These are phyloP conservation scores for Cyberlindnera maritima DNA, from an alignment of 805 yeast species.

Conservation along the genomic window DNA sequence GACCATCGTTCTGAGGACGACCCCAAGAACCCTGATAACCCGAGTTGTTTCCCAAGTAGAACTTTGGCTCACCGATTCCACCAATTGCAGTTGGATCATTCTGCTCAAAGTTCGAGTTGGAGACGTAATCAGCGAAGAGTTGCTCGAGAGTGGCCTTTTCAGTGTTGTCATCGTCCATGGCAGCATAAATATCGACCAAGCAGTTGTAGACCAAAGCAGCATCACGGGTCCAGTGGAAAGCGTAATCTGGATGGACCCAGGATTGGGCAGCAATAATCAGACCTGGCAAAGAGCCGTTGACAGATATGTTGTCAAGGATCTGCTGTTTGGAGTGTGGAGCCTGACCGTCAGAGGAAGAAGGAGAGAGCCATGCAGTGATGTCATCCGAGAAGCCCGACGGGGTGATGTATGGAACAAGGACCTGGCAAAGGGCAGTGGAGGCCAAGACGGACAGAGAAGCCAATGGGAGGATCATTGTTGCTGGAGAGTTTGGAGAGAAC, in stretches of 20 bases:
- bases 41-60: constrained; percentile 2
- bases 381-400: constrained; percentile 2
- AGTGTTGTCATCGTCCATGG: not conserved
- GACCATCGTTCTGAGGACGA: constrained; percentile 8
- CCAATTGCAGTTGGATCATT: constrained; percentile 3
- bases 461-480: not conserved
- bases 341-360: not conserved
- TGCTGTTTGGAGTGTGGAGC: constrained; percentile 1
- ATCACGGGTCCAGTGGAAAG: constrained; percentile 7
- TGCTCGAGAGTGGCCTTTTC: not conserved
- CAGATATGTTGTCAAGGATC: constrained; percentile 6
- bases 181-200: not conserved
- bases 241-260: constrained; percentile 1
- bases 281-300: constrained; percentile 3
- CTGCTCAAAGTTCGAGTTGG: not conserved
- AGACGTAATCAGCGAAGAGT: not conserved
- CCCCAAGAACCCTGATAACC: constrained; percentile 4
- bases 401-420: not conserved
- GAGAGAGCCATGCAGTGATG: constrained; percentile 4
- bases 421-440: not conserved
- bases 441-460: not conserved
- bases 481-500: not conserved
- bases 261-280: constrained; percentile 4
- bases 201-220: constrained; percentile 2
- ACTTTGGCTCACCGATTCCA: constrained; percentile 7